Conservation (phyloP, 352 stramenopile species). For the Globisporangium abappressorium region DNA sequence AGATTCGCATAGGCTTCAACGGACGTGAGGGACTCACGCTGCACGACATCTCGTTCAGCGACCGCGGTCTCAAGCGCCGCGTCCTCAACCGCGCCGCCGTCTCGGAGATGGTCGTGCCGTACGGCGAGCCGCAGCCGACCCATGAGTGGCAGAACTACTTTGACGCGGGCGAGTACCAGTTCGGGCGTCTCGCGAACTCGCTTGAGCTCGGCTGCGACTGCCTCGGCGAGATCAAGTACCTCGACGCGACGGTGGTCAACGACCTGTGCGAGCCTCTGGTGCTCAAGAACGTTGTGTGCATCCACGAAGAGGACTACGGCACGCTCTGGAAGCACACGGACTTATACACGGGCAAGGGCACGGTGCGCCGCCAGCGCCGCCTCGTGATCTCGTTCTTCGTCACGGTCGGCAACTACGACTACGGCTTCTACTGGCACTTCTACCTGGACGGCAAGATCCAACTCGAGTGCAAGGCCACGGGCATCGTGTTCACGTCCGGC, state of each 20-base stretch:
- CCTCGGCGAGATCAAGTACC: constrained; percentile 81
- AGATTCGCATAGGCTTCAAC: constrained; percentile 80
- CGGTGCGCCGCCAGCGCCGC: constrained; percentile 61
- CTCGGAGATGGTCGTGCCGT: constrained; percentile 87
- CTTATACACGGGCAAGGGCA: constrained; percentile 24
- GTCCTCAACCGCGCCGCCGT: constrained; percentile 69
- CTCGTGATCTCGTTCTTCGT: constrained; percentile 84
- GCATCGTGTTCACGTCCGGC: constrained; percentile 80
- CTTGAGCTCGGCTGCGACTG: constrained; percentile 84
- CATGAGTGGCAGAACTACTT: constrained; percentile 85
- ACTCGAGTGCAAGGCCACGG: constrained; percentile 79
- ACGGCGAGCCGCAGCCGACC: constrained; percentile 67
- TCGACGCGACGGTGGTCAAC: constrained; percentile 67
- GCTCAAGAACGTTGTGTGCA: constrained; percentile 73
- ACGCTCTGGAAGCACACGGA: constrained; percentile 80
- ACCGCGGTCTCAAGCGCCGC: constrained; percentile 33
- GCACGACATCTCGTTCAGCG: constrained; percentile 60
- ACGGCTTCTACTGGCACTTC: constrained; percentile 76
- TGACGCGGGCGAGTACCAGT: constrained; percentile 80
- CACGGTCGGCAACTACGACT: constrained; percentile 88
- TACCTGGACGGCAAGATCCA: constrained; percentile 77
- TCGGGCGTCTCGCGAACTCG: constrained; percentile 74
- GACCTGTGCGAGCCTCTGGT: constrained; percentile 43
- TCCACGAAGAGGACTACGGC: constrained; percentile 82
- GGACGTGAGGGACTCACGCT: constrained; percentile 75